Percentiles rank a stretch among this genome's conserved stretches.
phyloP scores from a whole-genome alignment of 805 yeast genomes.

The Saccharomycopsis sp. region DNA sequence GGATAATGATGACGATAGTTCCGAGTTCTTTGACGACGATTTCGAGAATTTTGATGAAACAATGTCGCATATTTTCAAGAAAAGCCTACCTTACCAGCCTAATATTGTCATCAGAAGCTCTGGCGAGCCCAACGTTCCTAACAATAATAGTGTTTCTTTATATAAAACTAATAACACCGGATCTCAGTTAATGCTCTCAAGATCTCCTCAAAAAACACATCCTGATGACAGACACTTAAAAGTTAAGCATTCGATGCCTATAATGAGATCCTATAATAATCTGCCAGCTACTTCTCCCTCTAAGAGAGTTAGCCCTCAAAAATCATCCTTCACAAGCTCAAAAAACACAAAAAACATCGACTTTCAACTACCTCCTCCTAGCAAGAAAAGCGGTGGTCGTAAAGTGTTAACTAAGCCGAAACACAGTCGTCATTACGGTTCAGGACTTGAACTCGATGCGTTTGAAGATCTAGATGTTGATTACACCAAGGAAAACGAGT shows the following conservation, averaged over 20 bases:
- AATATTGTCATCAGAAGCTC: background rate
- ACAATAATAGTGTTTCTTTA: background rate
- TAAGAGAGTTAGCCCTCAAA: background rate
- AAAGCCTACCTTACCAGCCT: conserved; percentile 1
- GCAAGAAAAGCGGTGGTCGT: conserved; percentile 3
- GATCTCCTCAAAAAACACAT: background rate
- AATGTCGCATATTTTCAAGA: background rate
- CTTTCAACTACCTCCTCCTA: background rate
- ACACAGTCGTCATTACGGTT: conserved; percentile 6
- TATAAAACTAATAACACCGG: background rate
- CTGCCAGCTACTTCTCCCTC: background rate
- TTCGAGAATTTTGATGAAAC: conserved; percentile 17
- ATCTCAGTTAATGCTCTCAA: background rate
- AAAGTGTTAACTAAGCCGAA: conserved; percentile 11
- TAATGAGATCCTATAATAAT: conserved; percentile 1
- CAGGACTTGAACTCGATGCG: conserved; percentile 15
- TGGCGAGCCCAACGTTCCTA: background rate
- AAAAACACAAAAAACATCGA: background rate
- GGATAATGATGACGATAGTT: conserved; percentile 2
- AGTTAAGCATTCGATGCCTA: conserved; percentile 13
- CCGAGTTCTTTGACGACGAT: conserved; percentile 14
- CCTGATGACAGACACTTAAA: background rate
- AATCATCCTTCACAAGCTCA: background rate
- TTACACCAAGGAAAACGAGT: conserved; percentile 9
- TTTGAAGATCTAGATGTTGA: conserved; percentile 18